Evolutionary conservation across 768 basidiomycete genomes (phyloP).

Genomic region (Macrolepiota fuliginosa): DNA sequence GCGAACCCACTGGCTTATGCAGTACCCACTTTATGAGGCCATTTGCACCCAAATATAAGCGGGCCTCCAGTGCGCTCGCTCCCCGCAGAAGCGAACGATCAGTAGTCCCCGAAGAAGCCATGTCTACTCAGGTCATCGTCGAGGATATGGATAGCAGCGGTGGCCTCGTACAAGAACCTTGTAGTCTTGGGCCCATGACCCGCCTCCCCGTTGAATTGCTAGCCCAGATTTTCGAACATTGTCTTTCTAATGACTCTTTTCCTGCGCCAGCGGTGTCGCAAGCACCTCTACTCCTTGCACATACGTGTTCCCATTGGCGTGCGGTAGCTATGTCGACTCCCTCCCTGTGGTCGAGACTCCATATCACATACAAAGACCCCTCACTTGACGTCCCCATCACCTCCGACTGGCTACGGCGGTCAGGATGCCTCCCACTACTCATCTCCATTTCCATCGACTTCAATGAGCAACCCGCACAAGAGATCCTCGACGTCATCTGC

Average conservation of each 20-base stretch:
- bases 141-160: neutral
- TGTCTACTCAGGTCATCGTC: neutral
- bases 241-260: slow-evolving; percentile 24
- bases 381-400: slow-evolving; percentile 23
- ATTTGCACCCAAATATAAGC: neutral
- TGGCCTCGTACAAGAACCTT: neutral
- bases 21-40: neutral
- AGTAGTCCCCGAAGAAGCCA: neutral
- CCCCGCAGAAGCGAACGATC: neutral
- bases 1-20: neutral
- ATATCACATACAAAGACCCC: slow-evolving; percentile 29
- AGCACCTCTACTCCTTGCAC: slow-evolving; percentile 28
- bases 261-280: slow-evolving; percentile 22
- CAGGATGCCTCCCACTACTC: slow-evolving; percentile 23
- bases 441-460: slow-evolving; percentile 31
- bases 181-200: slow-evolving; percentile 15
- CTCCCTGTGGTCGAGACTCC: slow-evolving; percentile 28
- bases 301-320: slow-evolving; percentile 27
- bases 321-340: slow-evolving; percentile 24
- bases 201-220: slow-evolving; percentile 29
- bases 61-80: neutral
- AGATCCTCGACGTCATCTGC: slow-evolving; percentile 27
- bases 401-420: slow-evolving; percentile 27
- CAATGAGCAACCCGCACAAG: slow-evolving; percentile 28
- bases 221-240: slow-evolving; percentile 26